phyloP scores from a whole-genome alignment of 306 rosid genomes.

The Corylus americana region DNA sequence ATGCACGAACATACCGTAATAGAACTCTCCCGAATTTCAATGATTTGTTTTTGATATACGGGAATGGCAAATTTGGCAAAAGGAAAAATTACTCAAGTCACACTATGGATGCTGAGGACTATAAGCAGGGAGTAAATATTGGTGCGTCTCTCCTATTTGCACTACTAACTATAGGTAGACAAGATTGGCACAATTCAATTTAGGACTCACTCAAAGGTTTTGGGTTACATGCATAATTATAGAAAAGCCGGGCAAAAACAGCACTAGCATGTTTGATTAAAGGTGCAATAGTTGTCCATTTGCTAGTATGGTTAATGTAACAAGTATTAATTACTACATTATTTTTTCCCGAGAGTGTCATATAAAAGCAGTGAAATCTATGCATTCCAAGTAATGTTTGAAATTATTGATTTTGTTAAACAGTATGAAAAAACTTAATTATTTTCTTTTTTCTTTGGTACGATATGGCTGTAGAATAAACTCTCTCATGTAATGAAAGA shows the following conservation, averaged over 20 bases:
- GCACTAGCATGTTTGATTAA: background rate
- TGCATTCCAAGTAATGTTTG: background rate
- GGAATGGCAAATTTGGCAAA: constrained; percentile 20
- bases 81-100: constrained; percentile 23
- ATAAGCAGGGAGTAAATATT: constrained; percentile 29
- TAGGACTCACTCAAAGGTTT: background rate
- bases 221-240: background rate
- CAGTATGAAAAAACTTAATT: background rate
- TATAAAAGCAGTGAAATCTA: background rate
- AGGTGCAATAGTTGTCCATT: background rate
- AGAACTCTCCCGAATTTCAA: constrained; percentile 57
- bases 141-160: constrained; percentile 34
- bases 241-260: constrained; percentile 1
- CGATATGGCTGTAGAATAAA: constrained; percentile 4
- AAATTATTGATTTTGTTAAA: background rate
- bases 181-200: background rate
- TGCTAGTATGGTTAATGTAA: background rate
- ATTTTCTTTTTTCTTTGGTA: background rate
- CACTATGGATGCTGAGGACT: constrained; percentile 30
- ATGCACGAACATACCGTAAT: constrained; percentile 36
- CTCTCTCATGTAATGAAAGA: constrained; percentile 2
- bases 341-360: background rate
- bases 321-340: background rate
- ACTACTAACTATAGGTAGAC: background rate
- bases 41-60: constrained; percentile 57